phyloP scores from a whole-genome alignment of 2,329 filamentous ascomycete species.

The Microdochium trichocladiopsis region DNA sequence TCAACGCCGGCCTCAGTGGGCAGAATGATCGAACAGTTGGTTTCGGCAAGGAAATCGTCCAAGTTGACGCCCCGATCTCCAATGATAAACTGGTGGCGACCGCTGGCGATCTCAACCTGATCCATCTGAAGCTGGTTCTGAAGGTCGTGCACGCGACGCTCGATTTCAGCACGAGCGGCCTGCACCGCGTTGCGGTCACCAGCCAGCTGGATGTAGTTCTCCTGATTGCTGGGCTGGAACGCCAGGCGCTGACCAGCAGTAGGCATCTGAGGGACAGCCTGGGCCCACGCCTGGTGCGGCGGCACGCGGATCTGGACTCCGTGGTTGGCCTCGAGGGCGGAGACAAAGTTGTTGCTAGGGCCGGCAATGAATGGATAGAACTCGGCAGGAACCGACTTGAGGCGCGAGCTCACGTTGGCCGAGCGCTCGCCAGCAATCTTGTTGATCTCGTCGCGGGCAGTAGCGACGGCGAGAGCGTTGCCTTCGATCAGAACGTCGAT shows the following conservation, averaged over 20 bases:
- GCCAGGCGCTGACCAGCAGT: slow-evolving; percentile 56
- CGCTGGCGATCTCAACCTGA: slow-evolving; percentile 75
- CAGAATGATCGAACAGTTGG: slow-evolving; percentile 82
- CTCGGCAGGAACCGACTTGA: slow-evolving; percentile 81
- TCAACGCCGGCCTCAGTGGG: slow-evolving; percentile 75
- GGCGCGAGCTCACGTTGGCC: slow-evolving; percentile 71
- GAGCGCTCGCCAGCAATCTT: slow-evolving; percentile 83
- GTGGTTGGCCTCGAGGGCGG: slow-evolving; percentile 63
- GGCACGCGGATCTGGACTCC: slow-evolving; percentile 80
- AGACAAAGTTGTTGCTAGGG: slow-evolving; percentile 60
- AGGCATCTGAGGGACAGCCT: slow-evolving; percentile 58
- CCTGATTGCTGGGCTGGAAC: slow-evolving; percentile 63
- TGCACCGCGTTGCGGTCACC: slow-evolving; percentile 82
- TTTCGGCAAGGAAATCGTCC: slow-evolving; percentile 83
- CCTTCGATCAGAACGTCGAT: slow-evolving; percentile 85
- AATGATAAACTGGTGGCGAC: slow-evolving; percentile 91
- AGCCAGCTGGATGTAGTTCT: slow-evolving; percentile 75
- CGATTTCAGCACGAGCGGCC: slow-evolving; percentile 71
- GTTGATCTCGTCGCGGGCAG: slow-evolving; percentile 76
- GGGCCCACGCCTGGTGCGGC: slow-evolving; percentile 68
- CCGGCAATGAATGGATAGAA: slow-evolving; percentile 95
- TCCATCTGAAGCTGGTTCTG: slow-evolving; percentile 69
- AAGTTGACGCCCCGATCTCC: slow-evolving; percentile 73
- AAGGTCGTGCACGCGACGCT: slow-evolving; percentile 70
- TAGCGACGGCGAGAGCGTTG: slow-evolving; percentile 78